Evolutionary conservation across 2,329 filamentous ascomycete species (phyloP).

Genomic region (Sordariomycetes sp.): DNA sequence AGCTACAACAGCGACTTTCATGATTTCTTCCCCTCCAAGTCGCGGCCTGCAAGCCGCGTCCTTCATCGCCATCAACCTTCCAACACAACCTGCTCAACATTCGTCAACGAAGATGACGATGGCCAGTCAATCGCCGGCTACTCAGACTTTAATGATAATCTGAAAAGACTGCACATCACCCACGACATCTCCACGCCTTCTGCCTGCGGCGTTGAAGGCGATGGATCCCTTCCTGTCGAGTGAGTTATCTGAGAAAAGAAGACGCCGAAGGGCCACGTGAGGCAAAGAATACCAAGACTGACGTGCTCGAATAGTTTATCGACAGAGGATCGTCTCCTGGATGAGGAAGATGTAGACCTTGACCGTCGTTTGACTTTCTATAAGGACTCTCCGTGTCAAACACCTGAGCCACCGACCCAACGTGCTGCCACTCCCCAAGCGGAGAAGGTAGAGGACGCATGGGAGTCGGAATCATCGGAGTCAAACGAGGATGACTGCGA

Average conservation of each 20-base stretch:
- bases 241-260: background rate
- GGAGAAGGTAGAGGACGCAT: conserved; percentile 2
- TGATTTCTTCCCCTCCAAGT: conserved; percentile 17
- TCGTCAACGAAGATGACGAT: conserved; percentile 26
- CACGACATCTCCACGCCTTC: conserved; percentile 1
- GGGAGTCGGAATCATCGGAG: conserved; percentile 11
- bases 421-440: conserved; percentile 3
- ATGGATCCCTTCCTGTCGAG: conserved; percentile 2
- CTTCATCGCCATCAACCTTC: conserved; percentile 22
- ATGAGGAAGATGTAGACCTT: conserved; percentile 8
- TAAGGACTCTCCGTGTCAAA: conserved; percentile 3
- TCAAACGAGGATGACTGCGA: conserved; percentile 26
- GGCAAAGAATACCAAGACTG: background rate
- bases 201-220: background rate
- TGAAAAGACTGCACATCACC: too few relatives aligned
- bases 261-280: background rate
- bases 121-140: background rate
- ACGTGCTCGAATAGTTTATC: background rate
- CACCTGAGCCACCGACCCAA: conserved; percentile 2
- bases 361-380: conserved; percentile 1
- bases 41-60: conserved; percentile 16
- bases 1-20: conserved; percentile 23
- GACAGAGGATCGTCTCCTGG: conserved; percentile 4
- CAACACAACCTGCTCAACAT: conserved; percentile 26
- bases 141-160: background rate